These are phyloP conservation scores for Escallonia rubra DNA, from an alignment of 129 eudicot species.

Conservation along the genomic window DNA sequence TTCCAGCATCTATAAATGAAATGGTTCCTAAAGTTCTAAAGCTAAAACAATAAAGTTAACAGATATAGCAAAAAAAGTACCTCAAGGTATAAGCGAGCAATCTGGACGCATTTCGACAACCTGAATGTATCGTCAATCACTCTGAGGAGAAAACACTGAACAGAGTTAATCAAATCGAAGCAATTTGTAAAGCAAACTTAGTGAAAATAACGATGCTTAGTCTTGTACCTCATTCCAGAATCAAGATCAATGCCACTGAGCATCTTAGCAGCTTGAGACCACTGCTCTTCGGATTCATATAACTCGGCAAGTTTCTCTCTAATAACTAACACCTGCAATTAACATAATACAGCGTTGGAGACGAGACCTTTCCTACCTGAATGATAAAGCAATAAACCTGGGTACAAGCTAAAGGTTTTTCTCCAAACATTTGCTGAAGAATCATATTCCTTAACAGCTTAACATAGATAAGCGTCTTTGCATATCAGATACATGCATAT, in stretches of 20 bases:
- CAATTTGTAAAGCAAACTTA: background rate
- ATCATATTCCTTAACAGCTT: no score
- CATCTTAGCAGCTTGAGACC: conserved; percentile 98
- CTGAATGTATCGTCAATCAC: conserved; percentile 87
- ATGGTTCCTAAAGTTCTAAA: background rate
- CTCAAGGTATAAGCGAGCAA: conserved; percentile 97
- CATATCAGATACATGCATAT: no score
- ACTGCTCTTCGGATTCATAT: conserved; percentile 85
- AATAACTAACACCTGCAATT: conserved; percentile 69
- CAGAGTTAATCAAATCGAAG: background rate
- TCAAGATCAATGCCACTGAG: conserved; percentile 97
- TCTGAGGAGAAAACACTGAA: conserved; percentile 33
- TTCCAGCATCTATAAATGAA: background rate
- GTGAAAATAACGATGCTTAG: background rate
- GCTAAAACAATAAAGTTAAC: background rate
- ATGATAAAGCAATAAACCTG: background rate
- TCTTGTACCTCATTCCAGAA: conserved; percentile 86
- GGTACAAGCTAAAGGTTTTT: no score
- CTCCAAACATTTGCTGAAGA: no score
- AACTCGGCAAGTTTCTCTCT: conserved; percentile 94
- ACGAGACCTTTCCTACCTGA: background rate
- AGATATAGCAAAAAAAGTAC: conserved; percentile 25
- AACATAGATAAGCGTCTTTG: no score
- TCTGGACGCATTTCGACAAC: conserved; percentile 88
- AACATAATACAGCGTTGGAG: background rate